Evolutionary conservation across 345 rosid species (phyloP), one percentile per base, ranked within the genome.

Genomic region (Euphorbia tirucalli): DNA sequence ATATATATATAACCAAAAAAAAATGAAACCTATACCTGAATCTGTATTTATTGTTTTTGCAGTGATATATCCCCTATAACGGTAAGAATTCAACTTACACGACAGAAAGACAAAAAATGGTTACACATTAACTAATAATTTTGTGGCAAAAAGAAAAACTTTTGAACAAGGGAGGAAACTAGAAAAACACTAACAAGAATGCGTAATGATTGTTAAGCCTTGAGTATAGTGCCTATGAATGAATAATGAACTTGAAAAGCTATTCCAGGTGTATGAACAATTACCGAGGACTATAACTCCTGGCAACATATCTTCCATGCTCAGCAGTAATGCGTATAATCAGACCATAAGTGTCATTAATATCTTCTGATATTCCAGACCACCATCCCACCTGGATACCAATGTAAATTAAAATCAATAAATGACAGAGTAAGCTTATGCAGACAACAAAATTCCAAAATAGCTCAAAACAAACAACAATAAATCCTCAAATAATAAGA

Each of bases 361-460:
- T 84, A 85, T 90, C 92, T 67, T 88, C 85, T 0, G 98, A 87
- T 59, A 86, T 79, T 48, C 98, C 98, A 48, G 97, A 85, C 97
- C 98, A 94, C 98, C 98, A 94, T 64, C 98, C 98, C 75, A 94
- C 88, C 98, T 94, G 57, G 31, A 78, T 77, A 28, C 73, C 66
- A 75, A 32, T 9, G 69, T 25, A 72, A 59, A 7, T 24, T n/a
- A 1, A 27, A 72, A 24, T 30, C 65, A 55, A 39, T 22, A 35
- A 71, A 31, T 31, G 1, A 57, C 56, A 41, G 57, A 65, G 39
- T 30, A 14, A 66, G 54, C 50, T 46, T 71, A 21, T 28, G 30
- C 21, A 27, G 13, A 28, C 13, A 44, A 46, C 56, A 44, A 28
- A 32, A 25, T 15, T 24, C 18, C 9, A 5, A 1, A 2, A 5